Percentiles rank a stretch among this genome's conserved stretches.
phyloP scores from a whole-genome alignment of 2,329 filamentous ascomycete species.

The Xylariaceae sp. region DNA sequence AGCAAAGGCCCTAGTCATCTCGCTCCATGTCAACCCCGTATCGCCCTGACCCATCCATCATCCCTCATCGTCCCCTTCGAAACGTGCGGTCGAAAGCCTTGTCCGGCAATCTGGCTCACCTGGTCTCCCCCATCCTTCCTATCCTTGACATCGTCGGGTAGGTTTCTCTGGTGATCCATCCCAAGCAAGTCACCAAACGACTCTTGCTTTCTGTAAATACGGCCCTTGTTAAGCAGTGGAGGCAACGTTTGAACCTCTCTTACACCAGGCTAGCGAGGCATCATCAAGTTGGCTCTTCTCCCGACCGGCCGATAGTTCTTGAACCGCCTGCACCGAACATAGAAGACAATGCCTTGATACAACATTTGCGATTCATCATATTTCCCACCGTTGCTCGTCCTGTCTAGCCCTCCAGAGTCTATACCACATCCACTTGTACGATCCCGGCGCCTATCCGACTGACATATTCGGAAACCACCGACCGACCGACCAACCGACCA shows the following conservation, averaged over 20 bases:
- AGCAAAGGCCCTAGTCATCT: conserved; percentile 20
- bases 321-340: background rate
- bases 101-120: conserved; percentile 9
- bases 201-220: no score
- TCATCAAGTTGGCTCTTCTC: conserved; percentile 1
- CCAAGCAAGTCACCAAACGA: no score
- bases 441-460: conserved; percentile 17
- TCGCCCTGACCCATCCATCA: conserved; percentile 24
- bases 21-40: conserved; percentile 20
- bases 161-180: no score
- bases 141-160: background rate
- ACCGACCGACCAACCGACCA: no score
- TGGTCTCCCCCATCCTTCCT: no score
- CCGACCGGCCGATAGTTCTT: conserved; percentile 12
- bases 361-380: conserved; percentile 24
- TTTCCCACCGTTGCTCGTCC: conserved; percentile 11
- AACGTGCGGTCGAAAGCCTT: conserved; percentile 26
- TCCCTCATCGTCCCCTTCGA: conserved; percentile 29
- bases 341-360: conserved; percentile 19
- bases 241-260: conserved; percentile 3
- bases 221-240: conserved; percentile 5
- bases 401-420: background rate
- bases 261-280: conserved; percentile 1
- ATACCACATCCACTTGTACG: background rate
- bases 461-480: conserved; percentile 9